phyloP scores from a whole-genome alignment of 2,329 filamentous ascomycete genomes.

The Phoma sp. region DNA sequence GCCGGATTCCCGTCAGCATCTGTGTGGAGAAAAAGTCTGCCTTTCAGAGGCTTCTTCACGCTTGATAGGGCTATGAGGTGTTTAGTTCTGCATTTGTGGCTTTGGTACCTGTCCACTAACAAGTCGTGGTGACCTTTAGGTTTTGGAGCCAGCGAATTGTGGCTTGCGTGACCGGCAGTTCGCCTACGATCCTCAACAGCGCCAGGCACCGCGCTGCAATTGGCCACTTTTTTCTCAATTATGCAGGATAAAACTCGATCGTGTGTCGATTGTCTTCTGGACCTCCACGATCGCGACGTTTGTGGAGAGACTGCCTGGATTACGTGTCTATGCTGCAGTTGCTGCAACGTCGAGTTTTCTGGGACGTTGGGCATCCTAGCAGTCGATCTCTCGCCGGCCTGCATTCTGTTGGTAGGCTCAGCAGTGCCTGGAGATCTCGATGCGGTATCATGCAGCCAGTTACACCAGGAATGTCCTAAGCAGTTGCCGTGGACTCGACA shows the following conservation, averaged over 20 bases:
- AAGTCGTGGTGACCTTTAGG: neutral
- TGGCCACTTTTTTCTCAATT: conserved; percentile 3
- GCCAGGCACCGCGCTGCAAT: conserved; percentile 9
- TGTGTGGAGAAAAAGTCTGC: neutral
- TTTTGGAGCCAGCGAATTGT: conserved; percentile 1
- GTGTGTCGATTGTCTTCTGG: conserved; percentile 1
- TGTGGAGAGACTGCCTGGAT: neutral
- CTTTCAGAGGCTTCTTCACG: neutral
- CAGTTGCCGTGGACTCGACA: conserved; percentile 5
- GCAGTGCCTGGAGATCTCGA: conserved; percentile 17
- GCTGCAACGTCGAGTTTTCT: neutral
- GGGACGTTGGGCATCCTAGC: conserved; percentile 2
- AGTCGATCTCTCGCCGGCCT: conserved; percentile 3
- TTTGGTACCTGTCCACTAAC: conserved; percentile 5
- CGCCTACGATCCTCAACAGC: conserved; percentile 10
- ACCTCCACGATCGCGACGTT: conserved; percentile 1
- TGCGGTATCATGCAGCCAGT: conserved; percentile 8
- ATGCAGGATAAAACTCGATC: neutral
- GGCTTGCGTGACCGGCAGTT: conserved; percentile 8
- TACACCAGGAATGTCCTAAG: conserved; percentile 7
- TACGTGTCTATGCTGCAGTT: conserved; percentile 3
- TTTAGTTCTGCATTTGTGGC: neutral
- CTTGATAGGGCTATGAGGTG: neutral
- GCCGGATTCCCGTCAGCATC: neutral
- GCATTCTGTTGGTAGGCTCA: conserved; percentile 7